Percentiles rank a stretch among this genome's conserved stretches.
Conservation (phyloP, 805 yeast species). For the Suhomyces emberorum region DNA sequence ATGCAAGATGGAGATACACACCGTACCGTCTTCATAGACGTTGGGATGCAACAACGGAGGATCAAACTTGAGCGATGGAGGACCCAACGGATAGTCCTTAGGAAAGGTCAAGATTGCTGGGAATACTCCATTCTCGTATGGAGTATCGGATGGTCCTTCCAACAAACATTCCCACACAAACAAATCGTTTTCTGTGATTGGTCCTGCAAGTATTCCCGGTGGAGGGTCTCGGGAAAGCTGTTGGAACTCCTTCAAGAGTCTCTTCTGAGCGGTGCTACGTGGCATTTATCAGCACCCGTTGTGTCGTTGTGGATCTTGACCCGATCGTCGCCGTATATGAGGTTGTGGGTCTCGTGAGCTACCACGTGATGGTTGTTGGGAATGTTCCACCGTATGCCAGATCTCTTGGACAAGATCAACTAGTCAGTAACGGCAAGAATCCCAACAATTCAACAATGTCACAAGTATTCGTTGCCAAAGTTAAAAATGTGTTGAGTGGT, state of each 20-base stretch:
- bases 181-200: slow-evolving; percentile 68
- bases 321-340: no score
- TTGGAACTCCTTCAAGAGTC: slow-evolving; percentile 85
- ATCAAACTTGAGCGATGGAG: slow-evolving; percentile 71
- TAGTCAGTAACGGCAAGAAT: no score
- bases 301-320: no score
- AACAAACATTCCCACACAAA: slow-evolving; percentile 81
- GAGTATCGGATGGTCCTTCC: slow-evolving; percentile 81
- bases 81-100: slow-evolving; percentile 75
- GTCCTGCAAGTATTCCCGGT: slow-evolving; percentile 95
- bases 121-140: slow-evolving; percentile 85
- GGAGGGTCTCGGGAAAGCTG: slow-evolving; percentile 85
- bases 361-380: no score
- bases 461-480: slow-evolving; percentile 47
- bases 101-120: slow-evolving; percentile 75
- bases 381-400: no score
- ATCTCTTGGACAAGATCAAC: no score
- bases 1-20: slow-evolving; percentile 91
- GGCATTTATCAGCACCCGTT: slow-evolving; percentile 21
- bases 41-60: slow-evolving; percentile 92
- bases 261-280: slow-evolving; percentile 69
- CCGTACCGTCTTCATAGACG: slow-evolving; percentile 90
- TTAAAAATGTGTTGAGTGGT: slow-evolving; percentile 66
- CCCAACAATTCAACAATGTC: neutral
- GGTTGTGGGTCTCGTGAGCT: no score